Evolutionary conservation across 2,329 filamentous ascomycete genomes (phyloP), one percentile per base, ranked within the genome.

Genomic region (Claviceps pusilla): DNA sequence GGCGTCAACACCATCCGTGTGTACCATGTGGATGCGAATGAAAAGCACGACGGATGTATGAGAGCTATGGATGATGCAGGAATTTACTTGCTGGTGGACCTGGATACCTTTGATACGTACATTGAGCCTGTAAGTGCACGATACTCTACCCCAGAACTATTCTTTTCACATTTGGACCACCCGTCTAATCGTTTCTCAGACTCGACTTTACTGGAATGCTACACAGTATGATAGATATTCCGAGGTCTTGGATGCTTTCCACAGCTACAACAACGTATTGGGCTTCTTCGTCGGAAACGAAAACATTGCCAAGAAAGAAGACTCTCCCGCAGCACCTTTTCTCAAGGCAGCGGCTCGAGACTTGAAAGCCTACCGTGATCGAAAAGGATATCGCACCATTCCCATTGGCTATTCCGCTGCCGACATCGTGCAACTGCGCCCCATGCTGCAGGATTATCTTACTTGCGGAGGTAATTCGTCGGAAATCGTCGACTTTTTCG

Each of bases 221-320:
- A 80, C 78, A 7, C 86, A 93, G 70, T 78, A 81, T 60, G 73
- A 83, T 54, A 75, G 76, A 35, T 93, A 87, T 68, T 71, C 77
- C 48, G 76, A 76, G 52, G 86, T 90, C 59, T 80, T 93, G 73
- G 88, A 94, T 64, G 76, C 80, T 39, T 91, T 93, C 68, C 78
- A 85, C 48, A 69, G 76, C 50, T 95, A 85, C 66, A 79, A 89
- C 69, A 95, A 95, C 66, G 77, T 86, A 1, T 80, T 89, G 11
- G 89, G 87, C 48, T 86, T 93, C 67, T 91, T 94, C 62, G 78
- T 95, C 56, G 90, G 89, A 59, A 95, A 95, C 64, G 89, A 95
- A 68, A 85, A 93, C 56, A 82, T 95, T 62, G 85, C 84, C 45
- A 73, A 71, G 48, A 70, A 71, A 56, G 74, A 75, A 58, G 75